phyloP scores from a whole-genome alignment of 495 filamentous ascomycete species.

The Aspergillus kassunensis region DNA sequence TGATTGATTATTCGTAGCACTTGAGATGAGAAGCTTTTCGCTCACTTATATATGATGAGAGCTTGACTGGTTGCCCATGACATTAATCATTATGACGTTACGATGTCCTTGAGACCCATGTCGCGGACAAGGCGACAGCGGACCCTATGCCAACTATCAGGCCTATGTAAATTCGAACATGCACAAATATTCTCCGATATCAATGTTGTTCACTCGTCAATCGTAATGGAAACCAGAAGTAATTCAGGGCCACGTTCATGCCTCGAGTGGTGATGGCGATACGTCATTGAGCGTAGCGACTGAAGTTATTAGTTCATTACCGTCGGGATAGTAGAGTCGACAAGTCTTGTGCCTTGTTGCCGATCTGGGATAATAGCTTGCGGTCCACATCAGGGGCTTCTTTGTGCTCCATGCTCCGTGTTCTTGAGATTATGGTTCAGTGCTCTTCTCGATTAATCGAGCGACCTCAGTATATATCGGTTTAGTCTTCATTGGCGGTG shows the following conservation, averaged over 20 bases:
- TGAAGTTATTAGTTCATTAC: background rate
- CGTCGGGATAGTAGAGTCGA: no score
- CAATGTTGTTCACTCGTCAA: no score
- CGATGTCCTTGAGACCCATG: background rate
- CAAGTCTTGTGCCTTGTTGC: background rate
- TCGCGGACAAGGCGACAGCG: background rate
- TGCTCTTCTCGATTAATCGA: no score
- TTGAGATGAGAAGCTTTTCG: background rate
- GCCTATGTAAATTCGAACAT: no score
- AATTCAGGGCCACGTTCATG: background rate
- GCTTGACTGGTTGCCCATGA: background rate
- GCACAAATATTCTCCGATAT: no score
- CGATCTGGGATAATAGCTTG: no score
- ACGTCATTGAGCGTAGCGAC: background rate
- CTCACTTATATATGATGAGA: background rate
- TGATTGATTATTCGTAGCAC: background rate
- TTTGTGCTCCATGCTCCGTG: no score
- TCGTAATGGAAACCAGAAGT: no score
- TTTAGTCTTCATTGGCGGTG: no score
- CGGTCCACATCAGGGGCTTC: no score
- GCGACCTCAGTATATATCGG: no score
- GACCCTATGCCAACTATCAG: background rate
- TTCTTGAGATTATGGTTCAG: no score
- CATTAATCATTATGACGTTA: slow-evolving; percentile 5
- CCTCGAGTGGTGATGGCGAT: background rate